Conservation (phyloP, 306 rosid species). For the Elaeagnus macrophylla region DNA sequence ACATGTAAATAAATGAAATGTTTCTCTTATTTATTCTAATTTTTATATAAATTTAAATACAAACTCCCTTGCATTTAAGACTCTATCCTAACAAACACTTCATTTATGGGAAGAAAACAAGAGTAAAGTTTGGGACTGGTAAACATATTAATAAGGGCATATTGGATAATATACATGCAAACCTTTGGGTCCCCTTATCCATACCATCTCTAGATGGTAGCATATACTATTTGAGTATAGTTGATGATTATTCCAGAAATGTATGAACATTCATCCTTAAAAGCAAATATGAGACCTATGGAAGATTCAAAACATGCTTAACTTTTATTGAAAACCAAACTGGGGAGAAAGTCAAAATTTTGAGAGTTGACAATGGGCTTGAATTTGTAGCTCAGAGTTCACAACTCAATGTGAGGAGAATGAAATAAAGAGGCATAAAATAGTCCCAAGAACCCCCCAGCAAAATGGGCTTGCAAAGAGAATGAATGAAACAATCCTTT, state of each 20-base stretch:
- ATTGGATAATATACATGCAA: background rate
- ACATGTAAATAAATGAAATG: too few relatives aligned
- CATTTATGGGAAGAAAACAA: background rate
- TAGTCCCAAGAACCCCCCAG: background rate
- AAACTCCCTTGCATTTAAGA: too few relatives aligned
- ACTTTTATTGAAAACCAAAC: background rate
- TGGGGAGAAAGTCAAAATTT: background rate
- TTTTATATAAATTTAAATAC: too few relatives aligned
- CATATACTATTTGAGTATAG: background rate
- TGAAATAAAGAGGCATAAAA: background rate
- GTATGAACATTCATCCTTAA: too few relatives aligned
- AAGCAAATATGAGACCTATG: background rate
- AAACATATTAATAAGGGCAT: background rate
- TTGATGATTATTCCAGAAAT: background rate
- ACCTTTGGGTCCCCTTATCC: background rate
- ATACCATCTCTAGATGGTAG: background rate
- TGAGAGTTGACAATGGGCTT: background rate
- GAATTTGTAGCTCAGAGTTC: background rate
- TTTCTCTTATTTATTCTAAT: too few relatives aligned
- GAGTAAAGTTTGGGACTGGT: background rate
- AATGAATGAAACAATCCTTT: background rate
- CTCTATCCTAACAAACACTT: too few relatives aligned
- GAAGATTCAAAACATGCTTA: background rate
- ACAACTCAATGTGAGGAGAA: background rate
- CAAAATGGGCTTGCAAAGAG: slow-evolving; percentile 1